Base-by-base conservation (phyloP, 306 rosid genomes). In the Cicer cuneatum region DNA sequence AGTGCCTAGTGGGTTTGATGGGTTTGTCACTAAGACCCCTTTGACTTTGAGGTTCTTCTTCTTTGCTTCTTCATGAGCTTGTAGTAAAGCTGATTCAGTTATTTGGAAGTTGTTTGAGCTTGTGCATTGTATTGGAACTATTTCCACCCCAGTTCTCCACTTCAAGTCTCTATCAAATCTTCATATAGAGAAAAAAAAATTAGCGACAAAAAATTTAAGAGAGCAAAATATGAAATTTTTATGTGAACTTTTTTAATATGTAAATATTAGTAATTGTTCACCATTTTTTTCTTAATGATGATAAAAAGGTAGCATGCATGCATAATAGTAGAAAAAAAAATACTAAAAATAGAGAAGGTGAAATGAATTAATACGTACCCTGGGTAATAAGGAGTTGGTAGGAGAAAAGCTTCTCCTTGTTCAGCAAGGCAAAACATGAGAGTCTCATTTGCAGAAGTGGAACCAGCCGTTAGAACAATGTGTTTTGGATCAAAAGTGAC, bases 381-480 rank as follows among this genome's bases (percentile, higher is more conserved):
- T 10, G 97, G 97, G 52, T 92, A 92, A 72, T 92, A 92, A 9
- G 97, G 97, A 39, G 96, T 88, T 56, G 97, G 97, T 35, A 92
- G 90, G 53, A 92, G 96, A 71, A 92, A 83, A 24, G 97, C 93
- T 0, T 92, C 97, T 61, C 96, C 90, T 37, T 54, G 42, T 15
- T 84, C 86, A 3, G 93, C 96, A 8, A 92, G 90, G 78, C 97
- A 90, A 81, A 92, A 92, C 81, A 90, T 88, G 80, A 92, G 93
- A 9, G 92, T 86, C 86, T 92, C 97, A 33, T 92, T 92, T 10
- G 97, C 97, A 0, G 96, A 88, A 10, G 97, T 92, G 82, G 97
- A 84, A 5, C 97, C 97, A 13, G 97, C 97, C 0, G 88, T 73
- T 33, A 90, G 90, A 69, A 92, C 96, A 14, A 92, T 71, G 83